Evolutionary conservation across 139 green algal genomes (phyloP), one percentile per base, ranked within the genome.

Genomic region (Chlorella vulgaris): DNA sequence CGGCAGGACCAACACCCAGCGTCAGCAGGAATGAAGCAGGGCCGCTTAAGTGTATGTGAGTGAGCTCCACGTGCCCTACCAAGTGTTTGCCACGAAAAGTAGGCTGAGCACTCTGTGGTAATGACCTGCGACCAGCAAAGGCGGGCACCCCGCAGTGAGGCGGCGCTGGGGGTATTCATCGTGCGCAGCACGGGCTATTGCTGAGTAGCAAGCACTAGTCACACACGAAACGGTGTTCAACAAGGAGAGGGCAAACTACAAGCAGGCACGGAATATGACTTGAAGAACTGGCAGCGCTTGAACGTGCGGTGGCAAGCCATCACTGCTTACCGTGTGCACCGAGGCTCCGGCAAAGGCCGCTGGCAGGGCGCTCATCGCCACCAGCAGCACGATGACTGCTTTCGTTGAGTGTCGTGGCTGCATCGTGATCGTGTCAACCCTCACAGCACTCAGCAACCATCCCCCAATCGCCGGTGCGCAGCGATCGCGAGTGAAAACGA

Each of bases 31-130:
- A 13, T n/a, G 36, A 15, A 63, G 36, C 33, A 74, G 2, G 33
- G 53, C 3, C n/a, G 60, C 36, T 36, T 22, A 74, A 53, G 31
- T n/a, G n/a, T n/a, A n/a, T n/a, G n/a, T n/a, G n/a, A n/a, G n/a
- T n/a, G n/a, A n/a, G n/a, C n/a, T n/a, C n/a, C n/a, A n/a, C n/a
- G n/a, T n/a, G n/a, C n/a, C 58, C 35, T 86, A 69, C 86, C 90
- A 18, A 96, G 31, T 22, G 75, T 90, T 80, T 93, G 87, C 92
- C 92, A 96, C 36, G 89, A 83, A 28, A 92, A 94, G 83, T 96
- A 96, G 74, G 74, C 38, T 7, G 74, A 62, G 58, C 74, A 80
- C 58, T 80, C 74, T 10, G 74, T 70, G 58, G 73, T 80, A 26
- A 80, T 80, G 36, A 80, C 73, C 73, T 80, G 73, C 70, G 50